Conservation (phyloP, 768 basidiomycete species). For the Amylocystis lapponica region DNA sequence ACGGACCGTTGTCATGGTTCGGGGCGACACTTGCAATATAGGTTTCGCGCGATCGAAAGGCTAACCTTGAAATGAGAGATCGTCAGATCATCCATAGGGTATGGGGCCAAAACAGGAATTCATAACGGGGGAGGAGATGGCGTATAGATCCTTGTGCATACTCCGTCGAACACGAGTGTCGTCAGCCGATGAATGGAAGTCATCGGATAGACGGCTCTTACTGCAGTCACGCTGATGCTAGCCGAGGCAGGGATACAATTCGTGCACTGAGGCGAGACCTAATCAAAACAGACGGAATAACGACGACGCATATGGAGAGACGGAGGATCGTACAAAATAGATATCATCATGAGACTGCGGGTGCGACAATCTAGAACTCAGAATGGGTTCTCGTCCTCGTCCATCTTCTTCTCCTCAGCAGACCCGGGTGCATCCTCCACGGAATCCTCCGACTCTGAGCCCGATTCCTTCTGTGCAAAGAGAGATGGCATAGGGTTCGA, state of each 20-base stretch:
- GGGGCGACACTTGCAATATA: too few species aligned
- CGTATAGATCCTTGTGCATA: too few species aligned
- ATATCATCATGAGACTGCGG: not conserved
- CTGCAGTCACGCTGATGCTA: too few species aligned
- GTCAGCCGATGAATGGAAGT: too few species aligned
- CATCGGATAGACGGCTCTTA: too few species aligned
- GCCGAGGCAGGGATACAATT: not conserved
- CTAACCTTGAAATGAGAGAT: too few species aligned
- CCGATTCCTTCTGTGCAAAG: constrained; percentile 41
- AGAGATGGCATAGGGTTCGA: constrained; percentile 56
- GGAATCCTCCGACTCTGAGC: constrained; percentile 28
- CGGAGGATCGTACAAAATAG: constrained; percentile 2
- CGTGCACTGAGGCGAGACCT: not conserved
- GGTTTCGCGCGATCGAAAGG: too few species aligned
- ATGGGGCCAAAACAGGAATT: too few species aligned
- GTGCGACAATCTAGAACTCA: constrained; percentile 25
- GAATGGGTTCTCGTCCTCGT: constrained; percentile 69
- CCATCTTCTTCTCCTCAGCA: constrained; percentile 32
- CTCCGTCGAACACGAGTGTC: too few species aligned
- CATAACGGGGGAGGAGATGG: too few species aligned
- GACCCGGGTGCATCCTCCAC: constrained; percentile 20
- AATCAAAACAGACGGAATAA: constrained; percentile 7
- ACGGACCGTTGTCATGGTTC: too few species aligned
- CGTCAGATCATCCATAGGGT: too few species aligned
- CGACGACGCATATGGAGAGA: constrained; percentile 1